phyloP scores from a whole-genome alignment of 164 flowering plant species.

The Warburgia ugandensis region DNA sequence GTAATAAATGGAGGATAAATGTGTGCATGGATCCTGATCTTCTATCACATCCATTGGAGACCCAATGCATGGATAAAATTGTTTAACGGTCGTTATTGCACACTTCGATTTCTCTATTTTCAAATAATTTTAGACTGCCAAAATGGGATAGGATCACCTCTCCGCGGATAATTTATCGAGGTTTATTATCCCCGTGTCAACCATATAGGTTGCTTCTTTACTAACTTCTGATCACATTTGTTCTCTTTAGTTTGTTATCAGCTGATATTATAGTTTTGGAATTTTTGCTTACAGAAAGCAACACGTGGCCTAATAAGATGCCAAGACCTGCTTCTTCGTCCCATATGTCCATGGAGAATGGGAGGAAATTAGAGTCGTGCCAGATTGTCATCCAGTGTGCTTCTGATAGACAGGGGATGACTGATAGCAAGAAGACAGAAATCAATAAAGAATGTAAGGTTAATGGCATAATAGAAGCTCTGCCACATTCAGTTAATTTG shows the following conservation, averaged over 20 bases:
- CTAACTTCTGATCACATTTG: background rate
- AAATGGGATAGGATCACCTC: background rate
- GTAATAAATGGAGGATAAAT: background rate
- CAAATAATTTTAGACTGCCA: background rate
- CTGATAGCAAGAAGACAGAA: slow-evolving; percentile 23
- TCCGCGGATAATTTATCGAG: background rate
- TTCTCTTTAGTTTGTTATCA: background rate
- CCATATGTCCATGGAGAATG: slow-evolving; percentile 35
- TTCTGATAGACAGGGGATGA: slow-evolving; percentile 23
- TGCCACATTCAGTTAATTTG: background rate
- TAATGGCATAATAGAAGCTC: slow-evolving; percentile 46
- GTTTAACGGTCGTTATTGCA: background rate
- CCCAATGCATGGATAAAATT: background rate
- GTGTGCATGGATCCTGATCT: too few relatives aligned
- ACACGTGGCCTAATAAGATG: slow-evolving; percentile 39
- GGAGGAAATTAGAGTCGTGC: slow-evolving; percentile 29
- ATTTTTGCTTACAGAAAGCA: slow-evolving; percentile 38
- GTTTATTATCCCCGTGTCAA: background rate
- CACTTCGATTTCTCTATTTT: background rate
- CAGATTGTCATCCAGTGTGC: slow-evolving; percentile 20
- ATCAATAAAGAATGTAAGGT: slow-evolving; percentile 31
- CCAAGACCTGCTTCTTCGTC: slow-evolving; percentile 30
- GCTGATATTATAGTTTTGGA: background rate
- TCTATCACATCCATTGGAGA: background rate
- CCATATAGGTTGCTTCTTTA: background rate